These are phyloP conservation scores for Terfezia claveryi DNA, from an alignment of 495 filamentous ascomycete genomes.

Conservation along the genomic window DNA sequence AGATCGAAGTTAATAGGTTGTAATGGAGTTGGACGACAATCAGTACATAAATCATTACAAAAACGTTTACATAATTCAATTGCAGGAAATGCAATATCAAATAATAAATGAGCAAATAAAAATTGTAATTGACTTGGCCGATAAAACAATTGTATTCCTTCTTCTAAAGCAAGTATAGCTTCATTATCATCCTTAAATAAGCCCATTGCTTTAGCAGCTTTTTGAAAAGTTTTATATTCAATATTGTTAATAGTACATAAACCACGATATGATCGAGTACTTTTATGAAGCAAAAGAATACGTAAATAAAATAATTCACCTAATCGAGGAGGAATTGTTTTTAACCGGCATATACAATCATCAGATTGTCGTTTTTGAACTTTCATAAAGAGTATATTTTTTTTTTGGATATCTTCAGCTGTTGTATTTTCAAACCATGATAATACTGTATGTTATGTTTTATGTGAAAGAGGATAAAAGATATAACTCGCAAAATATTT, in stretches of 20 bases:
- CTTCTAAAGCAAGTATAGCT: neutral
- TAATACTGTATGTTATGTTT: neutral
- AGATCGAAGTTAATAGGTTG: neutral
- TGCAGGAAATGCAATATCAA: neutral
- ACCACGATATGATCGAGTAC: neutral
- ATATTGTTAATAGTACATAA: neutral
- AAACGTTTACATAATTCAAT: slow-evolving; percentile 2
- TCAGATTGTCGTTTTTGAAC: neutral
- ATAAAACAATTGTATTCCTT: slow-evolving; percentile 1
- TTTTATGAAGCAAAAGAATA: neutral
- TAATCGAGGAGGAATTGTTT: neutral
- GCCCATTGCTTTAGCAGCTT: slow-evolving; percentile 3
- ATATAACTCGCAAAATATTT: neutral
- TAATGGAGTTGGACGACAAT: neutral
- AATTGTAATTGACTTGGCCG: slow-evolving; percentile 3
- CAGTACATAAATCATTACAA: neutral
- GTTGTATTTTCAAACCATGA: neutral
- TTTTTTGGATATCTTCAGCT: neutral
- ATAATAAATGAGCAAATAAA: slow-evolving; percentile 1
- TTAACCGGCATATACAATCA: neutral
- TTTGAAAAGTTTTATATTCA: slow-evolving; percentile 1
- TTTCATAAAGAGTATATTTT: neutral
- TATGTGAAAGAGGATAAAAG: neutral
- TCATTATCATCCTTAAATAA: slow-evolving; percentile 4
- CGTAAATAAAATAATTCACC: slow-evolving; percentile 7